Conservation (phyloP, 2,329 filamentous ascomycete genomes). For the Aspergillus sp. region DNA sequence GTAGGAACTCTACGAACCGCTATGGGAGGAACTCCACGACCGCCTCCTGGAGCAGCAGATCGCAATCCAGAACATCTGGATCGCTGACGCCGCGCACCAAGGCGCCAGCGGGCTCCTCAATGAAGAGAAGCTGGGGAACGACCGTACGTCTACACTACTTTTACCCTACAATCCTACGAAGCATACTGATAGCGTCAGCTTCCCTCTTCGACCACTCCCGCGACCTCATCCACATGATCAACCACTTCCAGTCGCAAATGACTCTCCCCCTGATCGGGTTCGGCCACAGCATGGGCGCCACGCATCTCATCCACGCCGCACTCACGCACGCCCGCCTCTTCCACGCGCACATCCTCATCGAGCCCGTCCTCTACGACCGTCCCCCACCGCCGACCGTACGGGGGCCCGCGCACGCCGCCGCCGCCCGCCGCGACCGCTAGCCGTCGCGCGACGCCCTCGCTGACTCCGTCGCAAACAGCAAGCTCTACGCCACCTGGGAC, state of each 20-base stretch:
- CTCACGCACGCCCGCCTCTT: conserved; percentile 2
- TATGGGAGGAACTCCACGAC: conserved; percentile 3
- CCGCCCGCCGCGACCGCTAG: conserved; percentile 1
- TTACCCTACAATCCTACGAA: neutral
- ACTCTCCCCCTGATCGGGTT: conserved; percentile 7
- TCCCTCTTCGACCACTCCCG: conserved; percentile 11
- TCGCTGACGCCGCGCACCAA: conserved; percentile 11
- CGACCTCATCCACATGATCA: conserved; percentile 8
- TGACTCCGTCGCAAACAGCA: neutral
- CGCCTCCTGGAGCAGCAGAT: neutral
- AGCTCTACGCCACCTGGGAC: neutral
- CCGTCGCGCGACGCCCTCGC: neutral
- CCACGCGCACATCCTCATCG: neutral
- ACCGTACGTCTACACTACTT: conserved; percentile 1
- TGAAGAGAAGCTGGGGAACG: conserved; percentile 9
- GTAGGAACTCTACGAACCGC: conserved; percentile 2
- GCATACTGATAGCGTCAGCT: neutral
- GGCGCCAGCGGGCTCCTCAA: conserved; percentile 12
- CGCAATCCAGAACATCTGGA: conserved; percentile 9
- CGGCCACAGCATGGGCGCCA: conserved; percentile 12
- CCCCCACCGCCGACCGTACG: neutral
- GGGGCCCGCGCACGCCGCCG: neutral
- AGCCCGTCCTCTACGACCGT: conserved; percentile 1
- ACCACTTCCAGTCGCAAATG: conserved; percentile 5
- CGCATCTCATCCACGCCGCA: conserved; percentile 3